Evolutionary conservation across 2,329 filamentous ascomycete species (phyloP).

Genomic region (Aspergillus fructus): DNA sequence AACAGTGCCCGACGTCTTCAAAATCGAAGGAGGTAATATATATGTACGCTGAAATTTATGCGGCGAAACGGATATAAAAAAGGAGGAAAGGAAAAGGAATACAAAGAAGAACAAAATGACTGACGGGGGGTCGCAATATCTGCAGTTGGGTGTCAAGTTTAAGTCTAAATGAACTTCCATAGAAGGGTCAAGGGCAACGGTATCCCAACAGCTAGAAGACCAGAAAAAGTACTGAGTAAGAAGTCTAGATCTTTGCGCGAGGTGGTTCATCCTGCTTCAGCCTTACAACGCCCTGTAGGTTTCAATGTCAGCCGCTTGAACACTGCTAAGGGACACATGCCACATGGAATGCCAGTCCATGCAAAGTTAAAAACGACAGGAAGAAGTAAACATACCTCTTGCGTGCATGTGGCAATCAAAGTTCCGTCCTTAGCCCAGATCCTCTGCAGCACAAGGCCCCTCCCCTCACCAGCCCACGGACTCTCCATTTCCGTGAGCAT

Average conservation of each 20-base stretch:
- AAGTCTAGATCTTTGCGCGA: constrained; percentile 31
- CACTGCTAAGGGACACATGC: not conserved
- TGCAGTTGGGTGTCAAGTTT: not conserved
- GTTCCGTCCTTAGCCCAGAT: constrained; percentile 51
- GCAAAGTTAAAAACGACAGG: constrained; percentile 6
- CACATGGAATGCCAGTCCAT: not conserved
- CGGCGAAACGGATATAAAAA: not conserved
- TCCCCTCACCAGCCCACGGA: constrained; percentile 52
- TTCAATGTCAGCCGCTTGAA: constrained; percentile 14
- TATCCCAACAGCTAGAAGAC: not conserved
- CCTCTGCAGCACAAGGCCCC: constrained; percentile 49
- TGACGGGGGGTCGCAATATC: not conserved
- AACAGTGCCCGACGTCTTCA: not conserved
- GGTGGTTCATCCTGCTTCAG: constrained; percentile 44
- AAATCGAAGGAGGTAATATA: not conserved
- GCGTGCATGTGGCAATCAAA: constrained; percentile 51
- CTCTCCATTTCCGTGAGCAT: constrained; percentile 51
- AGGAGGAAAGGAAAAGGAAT: not conserved
- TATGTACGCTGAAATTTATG: not conserved
- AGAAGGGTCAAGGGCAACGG: not conserved
- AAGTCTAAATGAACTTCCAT: not conserved
- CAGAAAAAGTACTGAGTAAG: not conserved
- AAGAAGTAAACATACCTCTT: constrained; percentile 43
- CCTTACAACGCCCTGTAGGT: constrained; percentile 44
- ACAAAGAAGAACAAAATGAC: not conserved